Conservation (phyloP, 805 yeast species). For the Pichia membranifaciens region DNA sequence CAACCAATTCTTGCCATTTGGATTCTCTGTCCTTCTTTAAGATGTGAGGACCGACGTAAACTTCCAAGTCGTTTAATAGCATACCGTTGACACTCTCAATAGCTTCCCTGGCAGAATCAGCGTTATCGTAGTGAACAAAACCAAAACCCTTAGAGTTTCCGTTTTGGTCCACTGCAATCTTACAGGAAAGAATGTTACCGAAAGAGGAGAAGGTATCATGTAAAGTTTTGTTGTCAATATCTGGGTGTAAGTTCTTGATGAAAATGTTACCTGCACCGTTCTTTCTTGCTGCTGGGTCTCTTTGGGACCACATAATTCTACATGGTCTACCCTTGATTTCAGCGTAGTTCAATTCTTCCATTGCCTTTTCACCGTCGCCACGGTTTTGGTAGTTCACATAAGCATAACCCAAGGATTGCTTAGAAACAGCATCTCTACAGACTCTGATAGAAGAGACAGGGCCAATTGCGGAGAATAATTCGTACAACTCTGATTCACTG, state of each 20-base stretch:
- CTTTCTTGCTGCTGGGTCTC: conserved; percentile 94
- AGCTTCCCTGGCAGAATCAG: conserved; percentile 90
- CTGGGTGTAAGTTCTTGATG: conserved; percentile 97
- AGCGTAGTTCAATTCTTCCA: conserved; percentile 92
- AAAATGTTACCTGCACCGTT: conserved; percentile 94
- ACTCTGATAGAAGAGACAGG: conserved; percentile 96
- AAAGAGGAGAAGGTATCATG: conserved; percentile 97
- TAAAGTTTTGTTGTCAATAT: conserved; percentile 96
- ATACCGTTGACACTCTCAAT: conserved; percentile 97
- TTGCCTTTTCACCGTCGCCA: conserved; percentile 88
- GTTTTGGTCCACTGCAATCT: conserved; percentile 89
- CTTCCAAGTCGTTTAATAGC: conserved; percentile 94
- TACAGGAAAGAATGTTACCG: conserved; percentile 93
- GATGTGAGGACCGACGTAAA: conserved; percentile 90
- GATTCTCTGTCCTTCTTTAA: conserved; percentile 91
- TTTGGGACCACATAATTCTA: conserved; percentile 99
- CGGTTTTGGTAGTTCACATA: conserved; percentile 91
- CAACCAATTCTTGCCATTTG: conserved; percentile 82
- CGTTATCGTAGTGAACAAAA: conserved; percentile 92
- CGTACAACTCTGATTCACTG: conserved; percentile 91
- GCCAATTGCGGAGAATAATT: conserved; percentile 90
- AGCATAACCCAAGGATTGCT: conserved; percentile 96
- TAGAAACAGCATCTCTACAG: conserved; percentile 96
- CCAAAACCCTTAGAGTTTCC: conserved; percentile 96
- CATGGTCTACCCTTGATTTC: conserved; percentile 93